Conservation (phyloP, 2,329 filamentous ascomycete species). For the Fusarium sp. region DNA sequence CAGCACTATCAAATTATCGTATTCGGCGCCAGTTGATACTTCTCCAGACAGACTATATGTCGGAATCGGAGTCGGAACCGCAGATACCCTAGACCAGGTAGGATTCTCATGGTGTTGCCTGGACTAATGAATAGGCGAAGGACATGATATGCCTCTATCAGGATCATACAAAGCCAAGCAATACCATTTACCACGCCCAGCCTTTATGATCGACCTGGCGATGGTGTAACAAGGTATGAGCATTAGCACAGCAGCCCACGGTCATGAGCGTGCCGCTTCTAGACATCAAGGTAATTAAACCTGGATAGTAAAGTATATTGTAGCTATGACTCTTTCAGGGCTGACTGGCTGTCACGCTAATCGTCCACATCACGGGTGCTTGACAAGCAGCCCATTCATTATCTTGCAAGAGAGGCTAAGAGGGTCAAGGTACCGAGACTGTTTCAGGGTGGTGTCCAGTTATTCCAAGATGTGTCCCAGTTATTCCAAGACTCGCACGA, state of each 20-base stretch:
- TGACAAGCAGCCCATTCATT: neutral
- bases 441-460: constrained; percentile 9
- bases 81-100: neutral
- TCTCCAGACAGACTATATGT: neutral
- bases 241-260: neutral
- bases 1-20: neutral
- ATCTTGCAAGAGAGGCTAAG: neutral
- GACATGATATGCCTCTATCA: neutral
- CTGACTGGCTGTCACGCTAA: neutral
- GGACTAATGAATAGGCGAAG: neutral
- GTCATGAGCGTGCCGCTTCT: neutral
- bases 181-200: neutral
- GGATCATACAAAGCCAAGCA: neutral
- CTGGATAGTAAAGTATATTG: neutral
- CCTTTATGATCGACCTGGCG: neutral
- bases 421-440: neutral
- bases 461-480: neutral
- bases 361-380: neutral
- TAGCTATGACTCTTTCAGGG: neutral
- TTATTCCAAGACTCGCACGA: neutral
- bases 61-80: neutral
- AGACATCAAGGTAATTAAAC: constrained; percentile 1
- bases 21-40: neutral
- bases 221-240: neutral
- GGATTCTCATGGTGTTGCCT: neutral